Conservation (phyloP, 2,329 filamentous ascomycete species). For the Corinectria fuckeliana region DNA sequence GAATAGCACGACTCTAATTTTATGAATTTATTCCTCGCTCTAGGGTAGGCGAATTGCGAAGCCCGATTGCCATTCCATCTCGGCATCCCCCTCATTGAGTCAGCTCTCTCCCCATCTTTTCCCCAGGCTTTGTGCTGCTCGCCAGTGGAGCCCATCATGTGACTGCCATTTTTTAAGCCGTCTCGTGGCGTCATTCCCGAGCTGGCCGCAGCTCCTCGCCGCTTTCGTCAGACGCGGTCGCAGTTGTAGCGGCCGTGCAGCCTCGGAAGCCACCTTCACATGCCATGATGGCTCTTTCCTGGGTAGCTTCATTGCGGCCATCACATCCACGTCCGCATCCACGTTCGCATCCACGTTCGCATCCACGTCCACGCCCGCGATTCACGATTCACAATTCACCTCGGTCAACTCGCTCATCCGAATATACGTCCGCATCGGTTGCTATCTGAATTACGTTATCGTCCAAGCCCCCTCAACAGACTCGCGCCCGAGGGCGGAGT, state of each 20-base stretch:
- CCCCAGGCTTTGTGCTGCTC: conserved; percentile 31
- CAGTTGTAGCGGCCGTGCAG: conserved; percentile 20
- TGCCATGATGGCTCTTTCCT: conserved; percentile 29
- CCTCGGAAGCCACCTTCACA: conserved; percentile 41
- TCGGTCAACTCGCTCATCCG: conserved; percentile 1
- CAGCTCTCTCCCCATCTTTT: conserved; percentile 29
- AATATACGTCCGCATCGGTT: background rate
- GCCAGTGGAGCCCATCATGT: conserved; percentile 29
- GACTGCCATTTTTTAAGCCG: conserved; percentile 21
- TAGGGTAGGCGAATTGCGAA: background rate
- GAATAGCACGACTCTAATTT: too few relatives aligned
- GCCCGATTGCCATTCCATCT: background rate
- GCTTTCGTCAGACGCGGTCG: conserved; percentile 34
- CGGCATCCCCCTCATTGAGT: background rate
- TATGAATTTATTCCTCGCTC: background rate
- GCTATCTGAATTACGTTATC: conserved; percentile 1
- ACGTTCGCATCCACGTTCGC: background rate
- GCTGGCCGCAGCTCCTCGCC: conserved; percentile 18
- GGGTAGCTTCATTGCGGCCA: conserved; percentile 14
- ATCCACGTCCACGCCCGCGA: background rate
- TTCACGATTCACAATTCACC: conserved; percentile 8
- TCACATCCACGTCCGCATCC: conserved; percentile 7
- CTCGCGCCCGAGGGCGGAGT: conserved; percentile 29
- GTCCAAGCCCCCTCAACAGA: background rate
- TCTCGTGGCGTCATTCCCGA: conserved; percentile 38